Percentiles rank a stretch among this genome's conserved stretches.
These are phyloP conservation scores for Colletotrichum coccodes DNA, from an alignment of 2,329 filamentous ascomycete species.

Conservation along the genomic window DNA sequence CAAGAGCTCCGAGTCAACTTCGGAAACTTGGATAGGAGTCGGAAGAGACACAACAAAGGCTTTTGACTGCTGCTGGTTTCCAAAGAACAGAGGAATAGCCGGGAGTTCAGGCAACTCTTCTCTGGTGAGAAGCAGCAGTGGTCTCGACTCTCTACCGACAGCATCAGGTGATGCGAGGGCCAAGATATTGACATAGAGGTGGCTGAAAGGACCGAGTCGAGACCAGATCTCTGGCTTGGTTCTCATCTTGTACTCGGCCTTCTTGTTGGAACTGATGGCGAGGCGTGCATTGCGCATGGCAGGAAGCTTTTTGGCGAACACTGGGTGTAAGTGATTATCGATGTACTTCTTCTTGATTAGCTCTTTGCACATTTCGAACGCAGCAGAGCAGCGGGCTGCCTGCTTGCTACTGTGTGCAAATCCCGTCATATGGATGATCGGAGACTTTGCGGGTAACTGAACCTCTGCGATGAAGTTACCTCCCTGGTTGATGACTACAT, in stretches of 20 bases:
- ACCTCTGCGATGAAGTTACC: constrained; percentile 80
- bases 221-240: constrained; percentile 83
- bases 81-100: constrained; percentile 77
- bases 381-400: constrained; percentile 86
- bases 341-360: constrained; percentile 75
- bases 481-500: constrained; percentile 66
- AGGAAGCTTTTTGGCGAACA: constrained; percentile 77
- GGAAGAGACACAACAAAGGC: constrained; percentile 61
- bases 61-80: constrained; percentile 67
- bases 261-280: constrained; percentile 83
- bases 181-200: constrained; percentile 73
- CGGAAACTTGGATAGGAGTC: constrained; percentile 53
- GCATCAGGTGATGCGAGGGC: constrained; percentile 64
- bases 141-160: constrained; percentile 68
- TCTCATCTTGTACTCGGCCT: constrained; percentile 78
- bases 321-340: constrained; percentile 79
- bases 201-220: constrained; percentile 47
- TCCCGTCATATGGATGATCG: constrained; percentile 74
- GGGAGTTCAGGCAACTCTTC: constrained; percentile 71
- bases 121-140: constrained; percentile 78
- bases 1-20: constrained; percentile 62
- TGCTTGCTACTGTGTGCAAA: constrained; percentile 74
- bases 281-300: constrained; percentile 88
- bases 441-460: constrained; percentile 79
- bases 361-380: constrained; percentile 82